These are phyloP conservation scores for Pigoraptor vietnamica DNA, from an alignment of 78 protist genomes.

Conservation along the genomic window DNA sequence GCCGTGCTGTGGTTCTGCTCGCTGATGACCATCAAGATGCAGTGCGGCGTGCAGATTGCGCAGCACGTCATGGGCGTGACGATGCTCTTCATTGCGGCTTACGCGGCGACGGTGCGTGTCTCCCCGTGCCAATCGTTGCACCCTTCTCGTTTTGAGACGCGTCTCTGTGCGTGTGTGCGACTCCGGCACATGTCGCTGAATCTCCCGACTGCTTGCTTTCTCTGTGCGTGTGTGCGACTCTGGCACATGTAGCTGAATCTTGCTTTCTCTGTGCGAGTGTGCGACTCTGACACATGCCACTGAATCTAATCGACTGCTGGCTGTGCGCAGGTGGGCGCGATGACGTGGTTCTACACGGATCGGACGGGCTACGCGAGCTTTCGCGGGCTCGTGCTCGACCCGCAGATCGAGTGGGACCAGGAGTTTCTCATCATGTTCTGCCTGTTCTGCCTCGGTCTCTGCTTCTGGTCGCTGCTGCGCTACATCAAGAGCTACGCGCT, in stretches of 20 bases:
- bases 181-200: too few species aligned
- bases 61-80: not conserved
- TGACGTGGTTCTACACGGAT: not conserved
- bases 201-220: too few species aligned
- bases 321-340: not conserved
- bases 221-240: too few species aligned
- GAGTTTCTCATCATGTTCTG: not conserved
- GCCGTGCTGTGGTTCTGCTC: not conserved
- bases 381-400: not conserved
- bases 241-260: too few species aligned
- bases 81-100: not conserved
- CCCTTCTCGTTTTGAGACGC: too few species aligned
- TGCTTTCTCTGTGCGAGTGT: not conserved
- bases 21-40: not conserved
- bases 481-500: not conserved
- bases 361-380: not conserved
- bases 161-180: too few species aligned
- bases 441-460: not conserved
- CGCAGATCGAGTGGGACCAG: not conserved
- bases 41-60: not conserved
- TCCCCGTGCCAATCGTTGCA: too few species aligned
- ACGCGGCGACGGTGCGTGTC: not conserved
- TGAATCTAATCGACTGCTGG: too few species aligned
- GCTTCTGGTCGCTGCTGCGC: not conserved
- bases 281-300: too few species aligned